Conservation (phyloP, 352 stramenopile genomes). For the Phytophthora multivora region DNA sequence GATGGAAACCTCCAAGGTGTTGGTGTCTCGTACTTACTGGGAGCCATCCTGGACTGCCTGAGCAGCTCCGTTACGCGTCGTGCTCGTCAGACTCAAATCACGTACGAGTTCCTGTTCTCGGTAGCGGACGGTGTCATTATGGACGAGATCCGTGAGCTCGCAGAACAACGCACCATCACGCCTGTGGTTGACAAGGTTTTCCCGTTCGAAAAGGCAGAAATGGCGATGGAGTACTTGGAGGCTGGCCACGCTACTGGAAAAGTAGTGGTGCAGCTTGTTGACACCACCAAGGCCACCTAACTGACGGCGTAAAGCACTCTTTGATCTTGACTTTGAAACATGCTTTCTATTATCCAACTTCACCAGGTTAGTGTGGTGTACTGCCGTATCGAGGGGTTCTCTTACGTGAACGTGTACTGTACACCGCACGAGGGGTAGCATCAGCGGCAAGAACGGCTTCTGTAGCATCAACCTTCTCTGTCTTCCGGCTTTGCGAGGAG, state of each 20-base stretch:
- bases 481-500: conserved; percentile 76
- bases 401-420: conserved; percentile 62
- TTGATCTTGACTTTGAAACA: conserved; percentile 3
- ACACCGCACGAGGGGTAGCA: conserved; percentile 64
- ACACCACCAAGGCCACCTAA: conserved; percentile 22
- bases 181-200: conserved; percentile 77
- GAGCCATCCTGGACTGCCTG: conserved; percentile 58
- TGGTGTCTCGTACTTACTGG: conserved; percentile 51
- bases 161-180: conserved; percentile 45
- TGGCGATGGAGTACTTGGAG: conserved; percentile 71
- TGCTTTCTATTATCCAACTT: conserved; percentile 22
- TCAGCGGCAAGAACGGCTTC: conserved; percentile 65
- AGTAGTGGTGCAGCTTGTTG: conserved; percentile 65
- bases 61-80: conserved; percentile 61
- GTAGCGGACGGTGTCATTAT: conserved; percentile 46
- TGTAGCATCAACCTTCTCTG: conserved; percentile 81
- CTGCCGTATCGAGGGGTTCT: conserved; percentile 57
- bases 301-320: neutral
- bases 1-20: conserved; percentile 39
- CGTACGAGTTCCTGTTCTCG: conserved; percentile 65
- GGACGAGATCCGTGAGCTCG: conserved; percentile 56
- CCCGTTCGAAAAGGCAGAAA: conserved; percentile 66
- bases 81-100: conserved; percentile 51
- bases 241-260: conserved; percentile 64
- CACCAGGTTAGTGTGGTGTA: conserved; percentile 23